Evolutionary conservation across 306 rosid genomes (phyloP).

Genomic region (Medicago ruthenica): DNA sequence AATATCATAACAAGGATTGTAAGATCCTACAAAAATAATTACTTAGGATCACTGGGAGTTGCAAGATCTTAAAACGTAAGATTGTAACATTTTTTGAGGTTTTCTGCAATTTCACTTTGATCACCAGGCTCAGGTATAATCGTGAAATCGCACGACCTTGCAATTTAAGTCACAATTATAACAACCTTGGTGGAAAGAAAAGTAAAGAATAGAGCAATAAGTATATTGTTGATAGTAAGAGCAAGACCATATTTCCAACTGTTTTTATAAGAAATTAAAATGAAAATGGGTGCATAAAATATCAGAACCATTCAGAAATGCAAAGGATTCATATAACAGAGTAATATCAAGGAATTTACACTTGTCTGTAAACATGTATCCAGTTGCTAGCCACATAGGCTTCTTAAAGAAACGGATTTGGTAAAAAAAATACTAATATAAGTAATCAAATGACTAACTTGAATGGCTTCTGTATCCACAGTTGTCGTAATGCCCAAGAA

Average conservation of each 20-base stretch:
- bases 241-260: slow-evolving; percentile 25
- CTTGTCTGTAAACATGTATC: slow-evolving; percentile 8
- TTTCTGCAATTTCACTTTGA: no score
- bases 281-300: slow-evolving; percentile 26
- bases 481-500: slow-evolving; percentile 79
- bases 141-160: no score
- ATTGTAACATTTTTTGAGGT: no score
- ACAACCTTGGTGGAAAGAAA: not conserved
- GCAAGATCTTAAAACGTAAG: no score
- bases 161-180: no score
- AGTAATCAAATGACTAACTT: slow-evolving; percentile 59
- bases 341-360: slow-evolving; percentile 15
- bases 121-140: no score
- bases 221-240: slow-evolving; percentile 12
- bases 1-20: no score
- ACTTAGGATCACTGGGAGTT: no score
- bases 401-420: not conserved
- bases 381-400: slow-evolving; percentile 10
- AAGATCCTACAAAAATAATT: no score
- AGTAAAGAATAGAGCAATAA: slow-evolving; percentile 5
- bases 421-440: slow-evolving; percentile 1
- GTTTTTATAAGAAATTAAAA: slow-evolving; percentile 25
- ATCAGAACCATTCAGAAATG: slow-evolving; percentile 8
- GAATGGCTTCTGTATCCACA: slow-evolving; percentile 87
- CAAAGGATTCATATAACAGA: slow-evolving; percentile 8